Evolutionary conservation across 2,329 filamentous ascomycete genomes (phyloP).

Genomic region (Cladosporium velox): DNA sequence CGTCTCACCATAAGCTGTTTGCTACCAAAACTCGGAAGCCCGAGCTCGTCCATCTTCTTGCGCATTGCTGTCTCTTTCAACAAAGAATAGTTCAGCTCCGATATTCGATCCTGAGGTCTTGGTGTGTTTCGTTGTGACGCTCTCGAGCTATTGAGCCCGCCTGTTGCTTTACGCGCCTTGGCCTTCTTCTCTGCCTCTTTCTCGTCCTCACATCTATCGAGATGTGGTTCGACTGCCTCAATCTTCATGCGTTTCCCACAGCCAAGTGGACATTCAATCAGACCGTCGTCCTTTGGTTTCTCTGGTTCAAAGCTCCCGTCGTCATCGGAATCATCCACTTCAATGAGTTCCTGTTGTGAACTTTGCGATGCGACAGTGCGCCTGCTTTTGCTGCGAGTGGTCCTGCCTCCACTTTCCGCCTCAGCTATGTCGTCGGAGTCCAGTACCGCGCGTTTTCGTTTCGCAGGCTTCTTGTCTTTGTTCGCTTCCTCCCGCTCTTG

Average conservation of each 20-base stretch:
- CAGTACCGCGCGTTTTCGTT: conserved; percentile 53
- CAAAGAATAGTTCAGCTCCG: conserved; percentile 81
- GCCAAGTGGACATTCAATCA: conserved; percentile 78
- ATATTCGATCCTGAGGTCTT: conserved; percentile 63
- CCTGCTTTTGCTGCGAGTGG: conserved; percentile 42
- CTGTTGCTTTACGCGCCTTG: conserved; percentile 26
- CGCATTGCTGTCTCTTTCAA: conserved; percentile 76
- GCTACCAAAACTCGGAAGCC: conserved; percentile 70
- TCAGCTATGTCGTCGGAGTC: conserved; percentile 37
- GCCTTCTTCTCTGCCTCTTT: conserved; percentile 32
- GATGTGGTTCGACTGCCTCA: conserved; percentile 73
- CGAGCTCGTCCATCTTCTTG: conserved; percentile 79
- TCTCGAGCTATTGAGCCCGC: conserved; percentile 22
- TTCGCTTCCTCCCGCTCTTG: conserved; percentile 30
- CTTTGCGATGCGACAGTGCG: conserved; percentile 35
- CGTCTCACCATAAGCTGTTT: conserved; percentile 72
- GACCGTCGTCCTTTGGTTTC: conserved; percentile 63
- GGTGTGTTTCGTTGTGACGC: conserved; percentile 30
- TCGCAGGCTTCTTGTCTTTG: conserved; percentile 40
- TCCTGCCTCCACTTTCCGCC: conserved; percentile 31
- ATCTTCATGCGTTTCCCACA: conserved; percentile 80
- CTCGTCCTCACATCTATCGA: conserved; percentile 65
- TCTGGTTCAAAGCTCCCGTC: conserved; percentile 34
- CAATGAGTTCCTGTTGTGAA: conserved; percentile 34
- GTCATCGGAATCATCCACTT: conserved; percentile 44